These are phyloP conservation scores for Actinomortierella ambigua DNA, from an alignment of 371 early-diverging fungal genomes.

Conservation along the genomic window DNA sequence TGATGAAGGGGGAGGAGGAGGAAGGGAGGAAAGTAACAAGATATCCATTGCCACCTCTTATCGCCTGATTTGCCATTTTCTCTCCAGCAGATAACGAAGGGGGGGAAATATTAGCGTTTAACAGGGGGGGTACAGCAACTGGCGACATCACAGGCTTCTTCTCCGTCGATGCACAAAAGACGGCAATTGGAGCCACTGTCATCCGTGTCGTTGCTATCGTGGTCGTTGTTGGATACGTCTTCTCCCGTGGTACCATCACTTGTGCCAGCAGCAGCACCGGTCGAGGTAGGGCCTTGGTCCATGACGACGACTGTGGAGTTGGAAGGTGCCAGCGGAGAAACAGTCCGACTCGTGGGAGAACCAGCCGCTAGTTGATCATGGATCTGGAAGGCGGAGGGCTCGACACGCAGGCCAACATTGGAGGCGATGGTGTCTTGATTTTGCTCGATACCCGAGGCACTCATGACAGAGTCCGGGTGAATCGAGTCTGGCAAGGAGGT, in stretches of 20 bases:
- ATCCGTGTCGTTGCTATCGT: background rate
- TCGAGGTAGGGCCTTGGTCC: background rate
- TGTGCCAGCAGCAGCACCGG: background rate
- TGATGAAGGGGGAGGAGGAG: too few relatives aligned
- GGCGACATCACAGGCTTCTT: constrained; percentile 29
- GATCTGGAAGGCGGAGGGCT: constrained; percentile 1
- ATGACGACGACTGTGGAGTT: background rate
- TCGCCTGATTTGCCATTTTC: background rate
- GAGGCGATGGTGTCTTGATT: constrained; percentile 2
- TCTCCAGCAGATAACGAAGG: too few relatives aligned
- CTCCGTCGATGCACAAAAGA: constrained; percentile 37
- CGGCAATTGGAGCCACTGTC: constrained; percentile 8
- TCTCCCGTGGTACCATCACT: constrained; percentile 4
- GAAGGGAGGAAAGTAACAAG: too few relatives aligned
- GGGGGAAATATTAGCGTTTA: too few relatives aligned
- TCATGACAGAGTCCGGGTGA: background rate
- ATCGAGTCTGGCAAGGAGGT: constrained; percentile 11
- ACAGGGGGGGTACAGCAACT: constrained; percentile 38
- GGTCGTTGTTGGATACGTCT: constrained; percentile 3
- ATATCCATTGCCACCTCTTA: background rate
- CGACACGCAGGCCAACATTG: constrained; percentile 15
- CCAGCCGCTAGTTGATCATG: background rate
- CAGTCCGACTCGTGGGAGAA: background rate
- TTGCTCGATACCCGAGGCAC: constrained; percentile 9
- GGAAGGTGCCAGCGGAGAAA: background rate